Evolutionary conservation across 768 basidiomycete species (phyloP), one percentile per base, ranked within the genome.

Genomic region (Mrakia blollopis): DNA sequence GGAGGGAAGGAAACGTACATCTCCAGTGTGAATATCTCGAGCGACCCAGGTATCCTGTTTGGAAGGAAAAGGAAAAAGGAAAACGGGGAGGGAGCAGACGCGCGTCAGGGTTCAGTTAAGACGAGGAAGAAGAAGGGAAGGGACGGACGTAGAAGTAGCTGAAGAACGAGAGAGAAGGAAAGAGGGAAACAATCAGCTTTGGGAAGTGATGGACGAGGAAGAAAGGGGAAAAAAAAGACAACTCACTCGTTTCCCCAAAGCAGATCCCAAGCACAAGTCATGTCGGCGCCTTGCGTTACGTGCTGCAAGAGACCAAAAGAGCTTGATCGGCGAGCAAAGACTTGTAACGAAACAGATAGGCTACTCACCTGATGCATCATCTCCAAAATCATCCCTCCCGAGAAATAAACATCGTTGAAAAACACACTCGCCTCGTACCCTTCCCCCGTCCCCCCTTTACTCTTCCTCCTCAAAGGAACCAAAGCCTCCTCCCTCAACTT

Each of bases 191-290:
- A 7, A 7, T 50, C 47, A 50, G 44, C 9, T 2, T 41, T 47
- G 44, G 2, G 44, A 47, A 47, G 14, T 39, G 28, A 47, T 6
- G 39, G 11, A 41, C 39, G 61, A 9, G 30, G 18, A 28, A 23
- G 18, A n/a, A 50, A 30, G 30, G 2, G 16, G 18, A 50, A 16
- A 30, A 9, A 2, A 8, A 35, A 50, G 44, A 13, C 2, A 41
- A 72, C 57, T 60, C 14, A 77, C 61, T 77, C 77, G 47, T 74
- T 74, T 1, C 69, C 69, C 77, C 77, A 78, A 21, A 78, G 69
- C 11, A 78, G 82, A 78, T 84, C 83, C 83, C 83, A 83, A 25
- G 82, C 83, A 76, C 83, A 84, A 3, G 80, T 82, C 83, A 84
- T 82, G 78, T 83, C 82, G 13, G 81, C 80, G 32, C 80, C 81